These are phyloP conservation scores for Ogataea trehalophila DNA, from an alignment of 805 yeast species.

Conservation along the genomic window DNA sequence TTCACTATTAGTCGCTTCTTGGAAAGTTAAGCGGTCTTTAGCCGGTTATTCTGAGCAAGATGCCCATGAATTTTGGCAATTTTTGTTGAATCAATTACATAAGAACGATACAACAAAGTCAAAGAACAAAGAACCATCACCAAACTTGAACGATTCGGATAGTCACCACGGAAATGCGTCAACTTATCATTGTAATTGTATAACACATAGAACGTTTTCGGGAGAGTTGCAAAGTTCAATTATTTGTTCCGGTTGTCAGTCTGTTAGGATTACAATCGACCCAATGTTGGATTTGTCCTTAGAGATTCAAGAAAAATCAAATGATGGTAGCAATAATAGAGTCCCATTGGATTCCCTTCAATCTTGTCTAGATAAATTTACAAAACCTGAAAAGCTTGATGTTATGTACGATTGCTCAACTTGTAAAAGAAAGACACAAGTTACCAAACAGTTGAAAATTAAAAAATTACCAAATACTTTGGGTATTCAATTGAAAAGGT, in stretches of 20 bases:
- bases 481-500: constrained; percentile 79
- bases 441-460: constrained; percentile 67
- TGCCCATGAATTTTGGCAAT: constrained; percentile 97
- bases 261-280: constrained; percentile 67
- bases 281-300: constrained; percentile 88
- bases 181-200: constrained; percentile 54
- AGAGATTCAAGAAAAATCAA: constrained; percentile 48
- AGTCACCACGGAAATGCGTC: constrained; percentile 1
- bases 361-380: constrained; percentile 72
- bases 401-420: constrained; percentile 63
- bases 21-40: constrained; percentile 77
- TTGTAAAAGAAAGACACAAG: constrained; percentile 60
- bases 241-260: constrained; percentile 63
- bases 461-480: constrained; percentile 71
- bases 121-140: constrained; percentile 22
- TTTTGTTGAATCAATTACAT: constrained; percentile 81
- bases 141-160: constrained; percentile 1
- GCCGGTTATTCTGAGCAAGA: constrained; percentile 98
- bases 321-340: constrained; percentile 15
- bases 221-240: constrained; percentile 82
- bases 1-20: constrained; percentile 73
- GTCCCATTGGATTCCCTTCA: constrained; percentile 35
- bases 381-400: constrained; percentile 72
- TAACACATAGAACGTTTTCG: constrained; percentile 76
- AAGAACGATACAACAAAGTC: constrained; percentile 32